Percentiles rank a stretch among this genome's conserved stretches.
These are phyloP conservation scores for Mycena latifolia DNA, from an alignment of 768 basidiomycete species.

Conservation along the genomic window DNA sequence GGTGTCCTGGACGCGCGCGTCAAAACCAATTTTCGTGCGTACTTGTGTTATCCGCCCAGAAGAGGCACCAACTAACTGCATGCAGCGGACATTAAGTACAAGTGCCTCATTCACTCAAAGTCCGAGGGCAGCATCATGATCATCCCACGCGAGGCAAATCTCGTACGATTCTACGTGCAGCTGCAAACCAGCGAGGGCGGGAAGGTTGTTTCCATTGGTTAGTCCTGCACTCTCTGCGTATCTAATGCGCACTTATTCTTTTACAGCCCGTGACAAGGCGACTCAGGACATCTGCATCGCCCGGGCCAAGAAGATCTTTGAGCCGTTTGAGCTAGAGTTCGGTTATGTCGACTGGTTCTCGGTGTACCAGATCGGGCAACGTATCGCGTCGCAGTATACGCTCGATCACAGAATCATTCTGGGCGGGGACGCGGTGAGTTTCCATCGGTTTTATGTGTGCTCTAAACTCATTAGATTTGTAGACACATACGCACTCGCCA, in stretches of 20 bases:
- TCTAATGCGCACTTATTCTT: background rate
- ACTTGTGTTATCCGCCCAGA: slow-evolving; percentile 3
- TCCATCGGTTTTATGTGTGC: background rate
- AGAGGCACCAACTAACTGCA: background rate
- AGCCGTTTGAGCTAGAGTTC: slow-evolving; percentile 41
- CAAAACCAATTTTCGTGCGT: slow-evolving; percentile 63
- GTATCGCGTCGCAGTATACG: slow-evolving; percentile 53
- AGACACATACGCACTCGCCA: slow-evolving; percentile 41
- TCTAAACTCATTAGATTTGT: background rate
- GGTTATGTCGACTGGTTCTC: slow-evolving; percentile 52
- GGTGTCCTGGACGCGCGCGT: slow-evolving; percentile 62
- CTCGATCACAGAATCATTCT: slow-evolving; percentile 52
- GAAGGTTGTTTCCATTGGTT: slow-evolving; percentile 32
- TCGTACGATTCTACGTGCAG: slow-evolving; percentile 66
- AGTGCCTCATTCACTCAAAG: slow-evolving; percentile 58
- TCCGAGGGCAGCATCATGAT: slow-evolving; percentile 59
- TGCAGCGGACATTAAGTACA: slow-evolving; percentile 61
- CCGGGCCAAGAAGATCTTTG: slow-evolving; percentile 40
- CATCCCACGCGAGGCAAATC: slow-evolving; percentile 63
- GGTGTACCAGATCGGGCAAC: slow-evolving; percentile 55
- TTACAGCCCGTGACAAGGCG: slow-evolving; percentile 30
- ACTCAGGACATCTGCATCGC: slow-evolving; percentile 35
- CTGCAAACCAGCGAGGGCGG: slow-evolving; percentile 40
- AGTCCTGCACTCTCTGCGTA: background rate
- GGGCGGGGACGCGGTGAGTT: slow-evolving; percentile 51